Percentiles rank a stretch among this genome's conserved stretches.
These are phyloP conservation scores for Heterobasidion annosum DNA, from an alignment of 1,284 basidiomycete genomes.

Conservation along the genomic window DNA sequence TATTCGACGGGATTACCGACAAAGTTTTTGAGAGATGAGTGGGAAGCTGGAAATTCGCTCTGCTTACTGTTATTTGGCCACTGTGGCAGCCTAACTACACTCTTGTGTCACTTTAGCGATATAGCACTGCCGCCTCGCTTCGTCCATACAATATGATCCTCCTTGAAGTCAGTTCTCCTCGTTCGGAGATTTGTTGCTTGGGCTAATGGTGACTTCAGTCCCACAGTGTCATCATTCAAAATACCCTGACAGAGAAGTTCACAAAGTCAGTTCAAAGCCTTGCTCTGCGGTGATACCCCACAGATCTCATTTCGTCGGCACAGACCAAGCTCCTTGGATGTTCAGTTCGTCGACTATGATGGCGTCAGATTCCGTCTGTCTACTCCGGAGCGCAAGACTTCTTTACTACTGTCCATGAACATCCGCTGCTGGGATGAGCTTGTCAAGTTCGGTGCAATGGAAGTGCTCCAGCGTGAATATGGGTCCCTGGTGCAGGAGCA, in stretches of 20 bases:
- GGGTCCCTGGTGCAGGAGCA: constrained; percentile 56
- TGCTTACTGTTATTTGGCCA: constrained; percentile 15
- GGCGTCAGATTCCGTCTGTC: constrained; percentile 92
- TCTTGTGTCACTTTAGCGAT: background rate
- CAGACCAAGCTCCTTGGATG: constrained; percentile 86
- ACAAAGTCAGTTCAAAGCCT: constrained; percentile 54
- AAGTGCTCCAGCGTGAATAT: constrained; percentile 82
- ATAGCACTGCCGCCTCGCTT: background rate
- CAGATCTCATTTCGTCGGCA: constrained; percentile 9
- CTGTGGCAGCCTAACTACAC: background rate
- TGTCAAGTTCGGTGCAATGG: constrained; percentile 77
- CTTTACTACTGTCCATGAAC: constrained; percentile 87
- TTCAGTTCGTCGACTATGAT: constrained; percentile 97
- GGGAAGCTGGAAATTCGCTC: constrained; percentile 10
- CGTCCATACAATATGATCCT: constrained; percentile 49
- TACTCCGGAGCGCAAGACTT: constrained; percentile 77
- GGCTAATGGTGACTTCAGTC: constrained; percentile 36
- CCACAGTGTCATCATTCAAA: constrained; percentile 90
- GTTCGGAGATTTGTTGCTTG: background rate
- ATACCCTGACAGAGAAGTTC: constrained; percentile 86
- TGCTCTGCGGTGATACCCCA: constrained; percentile 5
- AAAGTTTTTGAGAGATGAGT: constrained; percentile 4
- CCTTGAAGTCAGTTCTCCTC: constrained; percentile 45
- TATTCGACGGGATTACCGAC: background rate
- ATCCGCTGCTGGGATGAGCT: constrained; percentile 97